Evolutionary conservation across 768 basidiomycete genomes (phyloP).

Genomic region (Crucibulum laeve): DNA sequence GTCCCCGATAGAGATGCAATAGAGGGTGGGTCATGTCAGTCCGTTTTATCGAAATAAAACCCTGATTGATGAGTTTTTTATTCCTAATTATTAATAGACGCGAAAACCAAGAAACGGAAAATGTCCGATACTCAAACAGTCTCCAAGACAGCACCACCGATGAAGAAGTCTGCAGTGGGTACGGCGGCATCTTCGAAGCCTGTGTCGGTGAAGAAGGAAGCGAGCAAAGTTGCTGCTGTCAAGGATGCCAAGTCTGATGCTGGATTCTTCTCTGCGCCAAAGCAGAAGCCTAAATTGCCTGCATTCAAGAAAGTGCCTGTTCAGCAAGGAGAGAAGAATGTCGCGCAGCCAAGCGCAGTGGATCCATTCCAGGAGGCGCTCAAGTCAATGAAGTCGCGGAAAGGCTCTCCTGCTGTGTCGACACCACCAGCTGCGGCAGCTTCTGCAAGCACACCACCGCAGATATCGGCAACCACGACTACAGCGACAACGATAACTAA

Average conservation of each 20-base stretch:
- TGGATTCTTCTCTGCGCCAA: slow-evolving; percentile 85
- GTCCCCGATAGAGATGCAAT: slow-evolving; percentile 37
- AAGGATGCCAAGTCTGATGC: slow-evolving; percentile 85
- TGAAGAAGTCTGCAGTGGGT: slow-evolving; percentile 63
- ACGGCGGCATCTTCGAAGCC: slow-evolving; percentile 36
- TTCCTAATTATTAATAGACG: slow-evolving; percentile 40
- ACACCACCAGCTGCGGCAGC: slow-evolving; percentile 48
- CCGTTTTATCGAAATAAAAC: slow-evolving; percentile 14
- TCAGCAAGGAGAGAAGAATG: slow-evolving; percentile 36
- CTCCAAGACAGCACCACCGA: slow-evolving; percentile 47
- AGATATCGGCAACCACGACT: too few relatives aligned
- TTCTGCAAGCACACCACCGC: slow-evolving; percentile 28
- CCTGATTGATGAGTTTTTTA: slow-evolving; percentile 10
- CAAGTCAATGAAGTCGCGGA: slow-evolving; percentile 66
- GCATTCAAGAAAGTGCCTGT: slow-evolving; percentile 76
- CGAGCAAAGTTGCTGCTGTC: slow-evolving; percentile 28
- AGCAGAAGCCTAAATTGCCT: slow-evolving; percentile 78
- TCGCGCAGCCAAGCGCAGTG: slow-evolving; percentile 71
- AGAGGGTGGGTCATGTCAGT: slow-evolving; percentile 76
- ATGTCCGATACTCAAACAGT: slow-evolving; percentile 44
- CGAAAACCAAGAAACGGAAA: slow-evolving; percentile 74
- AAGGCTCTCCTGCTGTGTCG: slow-evolving; percentile 56
- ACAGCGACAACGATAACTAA: slow-evolving; percentile 28
- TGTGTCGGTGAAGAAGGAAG: slow-evolving; percentile 56
- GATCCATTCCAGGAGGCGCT: slow-evolving; percentile 84